phyloP scores from a whole-genome alignment of 73 alveolate species.

The Tetrahymena thermophila region DNA sequence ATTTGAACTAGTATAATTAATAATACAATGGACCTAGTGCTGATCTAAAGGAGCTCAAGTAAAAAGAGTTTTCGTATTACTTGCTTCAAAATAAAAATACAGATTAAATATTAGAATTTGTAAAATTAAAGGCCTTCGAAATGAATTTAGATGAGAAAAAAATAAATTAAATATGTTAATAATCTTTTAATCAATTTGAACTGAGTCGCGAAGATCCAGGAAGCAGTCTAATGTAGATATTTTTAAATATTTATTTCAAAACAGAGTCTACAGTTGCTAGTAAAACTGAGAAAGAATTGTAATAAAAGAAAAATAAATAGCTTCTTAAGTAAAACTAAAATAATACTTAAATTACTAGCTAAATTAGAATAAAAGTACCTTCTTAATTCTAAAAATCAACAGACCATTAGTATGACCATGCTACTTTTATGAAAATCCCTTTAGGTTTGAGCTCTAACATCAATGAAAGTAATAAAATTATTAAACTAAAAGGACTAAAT shows the following conservation, averaged over 20 bases:
- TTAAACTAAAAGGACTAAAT: neutral
- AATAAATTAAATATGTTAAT: neutral
- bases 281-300: neutral
- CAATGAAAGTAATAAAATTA: neutral
- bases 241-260: neutral
- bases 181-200: neutral
- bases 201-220: neutral
- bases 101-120: neutral
- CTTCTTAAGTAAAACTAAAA: neutral
- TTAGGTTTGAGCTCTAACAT: neutral
- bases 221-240: neutral
- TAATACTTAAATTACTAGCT: neutral
- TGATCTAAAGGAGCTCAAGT: neutral
- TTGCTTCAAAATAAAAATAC: neutral
- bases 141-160: neutral
- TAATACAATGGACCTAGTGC: neutral
- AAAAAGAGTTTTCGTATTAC: neutral
- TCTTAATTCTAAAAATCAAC: neutral
- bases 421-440: neutral
- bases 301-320: neutral
- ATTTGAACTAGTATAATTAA: neutral
- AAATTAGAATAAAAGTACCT: neutral
- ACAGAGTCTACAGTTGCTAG: too few relatives aligned
- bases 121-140: neutral
- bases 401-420: neutral